Base-by-base conservation (phyloP, 805 yeast genomes). In the Priceomyces melissophilus region DNA sequence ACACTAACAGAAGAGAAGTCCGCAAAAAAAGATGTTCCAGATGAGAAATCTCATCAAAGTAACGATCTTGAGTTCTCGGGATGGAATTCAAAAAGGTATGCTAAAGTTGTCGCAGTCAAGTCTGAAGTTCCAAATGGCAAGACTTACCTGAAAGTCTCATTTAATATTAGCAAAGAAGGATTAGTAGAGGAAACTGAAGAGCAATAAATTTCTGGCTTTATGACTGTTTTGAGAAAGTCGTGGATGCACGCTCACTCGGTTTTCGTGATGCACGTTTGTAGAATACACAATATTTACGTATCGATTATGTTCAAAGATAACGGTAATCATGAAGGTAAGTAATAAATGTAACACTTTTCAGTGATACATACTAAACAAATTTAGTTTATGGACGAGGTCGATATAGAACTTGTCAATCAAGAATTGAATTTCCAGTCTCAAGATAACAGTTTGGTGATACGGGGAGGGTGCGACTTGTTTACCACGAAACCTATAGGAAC, bases 401-500 rank as follows among this genome's bases (percentile, higher is more conserved):
- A 90, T 54, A 81, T 93, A n/a, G 97, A 89, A 61, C 75, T 84
- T 51, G 84, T 93, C 30, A 89, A 89, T 57, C 95, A 89, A 55
- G 85, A 87, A 40, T 77, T 93, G 41, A 81, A 82, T 49, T 88
- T 87, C 53, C 69, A 66, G 37, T 61, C 73, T 11, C 70, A 60
- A 20, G 74, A 69, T 46, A 63, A 67, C 46, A 69, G 65, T 41
- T 57, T 69, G 17, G 65, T 69, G 35, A 80, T 93, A 30, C 77
- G 78, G 41, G 98, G 97, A 10, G 89, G 95, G 17, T 83, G 96
- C 58, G 99, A 93, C 57, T 74, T 93, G 37, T 93, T 88, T 57
- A 87, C 98, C 1, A 93, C 99, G 2, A 93, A 91, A 55, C 89
- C 96, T 1, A 87, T 90, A 16, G 87, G 93, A 1, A 76, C 91